Evolutionary conservation across 345 rosid species (phyloP).

Genomic region (Litchi chinensis): DNA sequence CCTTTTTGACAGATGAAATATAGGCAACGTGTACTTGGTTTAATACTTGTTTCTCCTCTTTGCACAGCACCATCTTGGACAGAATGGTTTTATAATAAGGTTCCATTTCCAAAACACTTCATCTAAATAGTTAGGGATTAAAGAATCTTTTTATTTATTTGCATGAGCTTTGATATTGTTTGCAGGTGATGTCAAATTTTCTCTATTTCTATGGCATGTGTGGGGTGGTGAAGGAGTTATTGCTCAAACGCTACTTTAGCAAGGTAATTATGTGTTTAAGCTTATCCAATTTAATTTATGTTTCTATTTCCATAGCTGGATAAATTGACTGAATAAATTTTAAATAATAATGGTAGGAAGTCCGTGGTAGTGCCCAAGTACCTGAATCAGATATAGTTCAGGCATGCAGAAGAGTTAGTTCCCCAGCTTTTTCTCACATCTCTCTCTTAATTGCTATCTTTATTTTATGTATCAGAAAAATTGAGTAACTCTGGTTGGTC

Average conservation of each 20-base stretch:
- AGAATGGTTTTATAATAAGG: conserved; percentile 93
- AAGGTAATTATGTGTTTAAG: conserved; percentile 54
- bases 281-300: conserved; percentile 7
- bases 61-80: conserved; percentile 96
- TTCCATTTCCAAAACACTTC: conserved; percentile 30
- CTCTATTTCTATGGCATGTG: conserved; percentile 95
- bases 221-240: conserved; percentile 84
- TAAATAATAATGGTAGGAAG: conserved; percentile 59
- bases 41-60: conserved; percentile 93
- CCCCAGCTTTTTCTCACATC: conserved; percentile 16
- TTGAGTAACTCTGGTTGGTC: not conserved
- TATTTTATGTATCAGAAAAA: not conserved
- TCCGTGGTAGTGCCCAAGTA: conserved; percentile 74
- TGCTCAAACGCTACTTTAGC: conserved; percentile 87
- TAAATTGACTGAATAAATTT: conserved; percentile 28
- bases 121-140: conserved; percentile 11
- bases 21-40: conserved; percentile 81
- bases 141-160: not conserved
- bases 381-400: conserved; percentile 81
- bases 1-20: conserved; percentile 71
- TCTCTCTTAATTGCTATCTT: not conserved
- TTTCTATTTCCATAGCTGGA: conserved; percentile 12
- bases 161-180: conserved; percentile 9
- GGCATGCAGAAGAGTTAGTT: conserved; percentile 82
- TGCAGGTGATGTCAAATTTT: conserved; percentile 82